Evolutionary conservation across 228 moss, liverwort and hornwort species (phyloP).

Genomic region (Sphagnum fallax): DNA sequence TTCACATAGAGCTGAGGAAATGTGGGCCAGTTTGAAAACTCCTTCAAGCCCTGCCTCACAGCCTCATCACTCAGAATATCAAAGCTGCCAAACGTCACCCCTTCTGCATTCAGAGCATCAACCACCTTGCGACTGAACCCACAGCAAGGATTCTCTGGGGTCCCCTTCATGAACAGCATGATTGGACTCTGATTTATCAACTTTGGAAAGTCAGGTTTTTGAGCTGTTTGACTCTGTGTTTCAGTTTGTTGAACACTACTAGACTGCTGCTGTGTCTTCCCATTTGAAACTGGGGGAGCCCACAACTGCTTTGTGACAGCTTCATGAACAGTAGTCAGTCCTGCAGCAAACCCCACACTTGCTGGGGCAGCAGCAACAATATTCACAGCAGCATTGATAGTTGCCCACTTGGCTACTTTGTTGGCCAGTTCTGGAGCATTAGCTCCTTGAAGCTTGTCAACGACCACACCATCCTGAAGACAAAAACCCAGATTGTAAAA

Average conservation of each 20-base stretch:
- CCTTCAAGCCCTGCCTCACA: slow-evolving; percentile 31
- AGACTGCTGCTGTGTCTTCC: background rate
- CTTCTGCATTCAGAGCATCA: slow-evolving; percentile 19
- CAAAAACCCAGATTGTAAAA: background rate
- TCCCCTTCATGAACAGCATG: slow-evolving; percentile 48
- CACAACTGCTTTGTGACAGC: slow-evolving; percentile 21
- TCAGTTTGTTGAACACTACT: slow-evolving; percentile 4
- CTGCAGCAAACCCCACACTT: slow-evolving; percentile 29
- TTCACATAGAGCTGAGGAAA: slow-evolving; percentile 35
- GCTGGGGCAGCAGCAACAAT: slow-evolving; percentile 13
- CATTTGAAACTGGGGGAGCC: slow-evolving; percentile 1
- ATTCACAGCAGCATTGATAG: slow-evolving; percentile 8
- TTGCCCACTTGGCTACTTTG: slow-evolving; percentile 32
- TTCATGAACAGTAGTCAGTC: slow-evolving; percentile 27
- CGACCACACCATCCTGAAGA: slow-evolving; percentile 26
- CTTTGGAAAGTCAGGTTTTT: slow-evolving; percentile 22
- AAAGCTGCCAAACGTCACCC: slow-evolving; percentile 28
- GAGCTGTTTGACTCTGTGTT: slow-evolving; percentile 10
- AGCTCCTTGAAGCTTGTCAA: slow-evolving; percentile 38
- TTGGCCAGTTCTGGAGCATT: slow-evolving; percentile 33
- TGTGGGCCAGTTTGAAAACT: slow-evolving; percentile 38
- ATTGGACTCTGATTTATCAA: slow-evolving; percentile 24
- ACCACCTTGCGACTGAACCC: slow-evolving; percentile 41
- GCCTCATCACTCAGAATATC: slow-evolving; percentile 25
- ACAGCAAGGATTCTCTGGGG: slow-evolving; percentile 32